Percentiles rank a stretch among this genome's conserved stretches.
These are phyloP conservation scores for Suhomyces bokatorum DNA, from an alignment of 1,139 yeast genomes.

Conservation along the genomic window DNA sequence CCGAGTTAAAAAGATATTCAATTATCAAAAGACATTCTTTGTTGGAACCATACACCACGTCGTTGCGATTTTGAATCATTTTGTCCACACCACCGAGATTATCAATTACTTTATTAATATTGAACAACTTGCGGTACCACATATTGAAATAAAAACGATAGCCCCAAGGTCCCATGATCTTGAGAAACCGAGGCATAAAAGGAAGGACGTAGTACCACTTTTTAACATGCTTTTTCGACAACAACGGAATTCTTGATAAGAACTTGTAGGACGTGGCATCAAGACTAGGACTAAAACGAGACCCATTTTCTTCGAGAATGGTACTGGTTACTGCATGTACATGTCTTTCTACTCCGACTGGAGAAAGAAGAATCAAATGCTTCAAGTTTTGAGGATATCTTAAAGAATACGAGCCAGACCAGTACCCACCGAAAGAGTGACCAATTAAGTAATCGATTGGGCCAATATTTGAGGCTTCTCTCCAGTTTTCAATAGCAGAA, in stretches of 20 bases:
- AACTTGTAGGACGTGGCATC: slow-evolving; percentile 41
- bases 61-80: slow-evolving; percentile 29
- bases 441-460: slow-evolving; percentile 45
- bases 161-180: slow-evolving; percentile 54
- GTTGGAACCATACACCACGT: slow-evolving; percentile 42
- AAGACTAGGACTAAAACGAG: slow-evolving; percentile 31
- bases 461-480: slow-evolving; percentile 29
- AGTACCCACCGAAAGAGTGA: slow-evolving; percentile 50
- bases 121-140: slow-evolving; percentile 47
- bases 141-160: slow-evolving; percentile 43
- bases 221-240: slow-evolving; percentile 30
- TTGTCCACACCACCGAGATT: slow-evolving; percentile 35
- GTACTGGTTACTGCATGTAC: slow-evolving; percentile 58
- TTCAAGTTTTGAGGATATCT: slow-evolving; percentile 57
- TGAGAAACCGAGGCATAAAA: slow-evolving; percentile 44
- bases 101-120: slow-evolving; percentile 43
- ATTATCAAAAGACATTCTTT: slow-evolving; percentile 49
- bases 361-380: slow-evolving; percentile 74
- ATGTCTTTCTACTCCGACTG: slow-evolving; percentile 85
- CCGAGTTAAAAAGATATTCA: slow-evolving; percentile 60
- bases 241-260: slow-evolving; percentile 47
- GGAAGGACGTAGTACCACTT: slow-evolving; percentile 45
- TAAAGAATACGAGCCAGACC: slow-evolving; percentile 45
- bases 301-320: slow-evolving; percentile 14
- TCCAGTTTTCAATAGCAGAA: slow-evolving; percentile 42